Evolutionary conservation across 495 filamentous ascomycete species (phyloP).

Genomic region (Aspergillus homomorphus): DNA sequence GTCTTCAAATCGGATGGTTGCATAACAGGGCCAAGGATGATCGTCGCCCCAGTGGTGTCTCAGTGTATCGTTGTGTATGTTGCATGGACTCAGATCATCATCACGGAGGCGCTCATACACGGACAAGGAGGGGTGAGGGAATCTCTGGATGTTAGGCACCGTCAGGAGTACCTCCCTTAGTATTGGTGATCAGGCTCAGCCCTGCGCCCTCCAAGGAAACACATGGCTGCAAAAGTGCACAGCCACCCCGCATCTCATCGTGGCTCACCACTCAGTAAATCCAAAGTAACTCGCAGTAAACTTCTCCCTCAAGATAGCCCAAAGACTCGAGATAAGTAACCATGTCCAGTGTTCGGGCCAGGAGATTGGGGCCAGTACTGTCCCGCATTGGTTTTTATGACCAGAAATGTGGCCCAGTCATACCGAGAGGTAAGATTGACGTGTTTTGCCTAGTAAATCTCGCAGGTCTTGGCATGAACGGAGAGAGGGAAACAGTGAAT

Average conservation of each 20-base stretch:
- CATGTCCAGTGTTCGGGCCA: background rate
- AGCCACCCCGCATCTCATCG: slow-evolving; percentile 2
- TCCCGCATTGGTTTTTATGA: background rate
- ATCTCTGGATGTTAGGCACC: background rate
- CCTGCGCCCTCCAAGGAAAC: background rate
- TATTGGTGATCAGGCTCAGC: background rate
- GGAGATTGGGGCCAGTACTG: background rate
- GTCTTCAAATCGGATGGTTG: background rate
- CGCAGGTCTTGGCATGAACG: slow-evolving; percentile 2
- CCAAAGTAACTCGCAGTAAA: background rate
- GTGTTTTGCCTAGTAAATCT: slow-evolving; percentile 3
- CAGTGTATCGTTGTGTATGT: background rate
- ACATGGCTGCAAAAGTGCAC: background rate
- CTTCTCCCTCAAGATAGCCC: background rate
- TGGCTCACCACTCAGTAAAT: background rate
- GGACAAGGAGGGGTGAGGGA: background rate
- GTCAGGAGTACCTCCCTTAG: background rate
- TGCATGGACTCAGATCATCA: background rate
- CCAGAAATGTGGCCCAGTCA: background rate
- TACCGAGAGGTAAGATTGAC: background rate
- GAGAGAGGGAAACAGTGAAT: background rate
- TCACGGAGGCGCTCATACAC: too few relatives aligned
- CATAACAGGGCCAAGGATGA: background rate
- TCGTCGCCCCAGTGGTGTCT: background rate
- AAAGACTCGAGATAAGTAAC: background rate